Conservation (phyloP, 371 early-diverging fungal species). For the Mortierella sp. region DNA sequence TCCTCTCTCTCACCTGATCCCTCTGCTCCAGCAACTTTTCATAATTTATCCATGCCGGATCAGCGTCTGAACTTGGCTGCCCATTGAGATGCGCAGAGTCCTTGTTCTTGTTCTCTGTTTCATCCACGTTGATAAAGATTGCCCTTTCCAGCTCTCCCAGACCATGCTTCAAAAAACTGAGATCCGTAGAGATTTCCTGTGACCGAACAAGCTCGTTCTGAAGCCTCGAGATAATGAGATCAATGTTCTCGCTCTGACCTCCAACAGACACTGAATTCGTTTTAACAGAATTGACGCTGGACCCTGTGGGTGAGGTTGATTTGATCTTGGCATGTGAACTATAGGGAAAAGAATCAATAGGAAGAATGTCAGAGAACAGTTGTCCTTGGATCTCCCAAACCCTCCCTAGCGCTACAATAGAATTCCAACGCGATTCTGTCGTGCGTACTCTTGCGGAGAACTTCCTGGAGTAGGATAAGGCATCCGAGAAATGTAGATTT, state of each 20-base stretch:
- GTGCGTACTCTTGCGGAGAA: conserved; percentile 58
- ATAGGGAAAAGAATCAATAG: not conserved
- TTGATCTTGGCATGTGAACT: conserved; percentile 29
- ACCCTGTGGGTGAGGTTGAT: conserved; percentile 10
- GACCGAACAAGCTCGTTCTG: conserved; percentile 43
- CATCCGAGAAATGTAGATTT: conserved; percentile 59
- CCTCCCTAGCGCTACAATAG: too few species aligned
- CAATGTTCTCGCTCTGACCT: conserved; percentile 36
- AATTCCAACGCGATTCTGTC: conserved; percentile 85
- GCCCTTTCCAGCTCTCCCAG: conserved; percentile 25
- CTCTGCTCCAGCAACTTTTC: conserved; percentile 5
- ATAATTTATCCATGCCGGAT: not conserved
- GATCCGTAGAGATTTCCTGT: conserved; percentile 34
- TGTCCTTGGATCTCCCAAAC: too few species aligned
- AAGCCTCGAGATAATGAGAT: conserved; percentile 30
- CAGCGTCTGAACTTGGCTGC: not conserved
- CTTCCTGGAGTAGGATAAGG: conserved; percentile 34
- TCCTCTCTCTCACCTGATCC: conserved; percentile 11
- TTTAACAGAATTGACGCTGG: conserved; percentile 16
- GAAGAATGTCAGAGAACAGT: not conserved
- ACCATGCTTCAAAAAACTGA: conserved; percentile 23
- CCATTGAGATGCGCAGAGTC: conserved; percentile 4
- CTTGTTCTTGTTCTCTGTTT: not conserved
- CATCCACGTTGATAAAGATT: conserved; percentile 4
- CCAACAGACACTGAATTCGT: conserved; percentile 10